These are phyloP conservation scores for Fusarium succisae DNA, from an alignment of 2,329 filamentous ascomycete genomes.

Conservation along the genomic window DNA sequence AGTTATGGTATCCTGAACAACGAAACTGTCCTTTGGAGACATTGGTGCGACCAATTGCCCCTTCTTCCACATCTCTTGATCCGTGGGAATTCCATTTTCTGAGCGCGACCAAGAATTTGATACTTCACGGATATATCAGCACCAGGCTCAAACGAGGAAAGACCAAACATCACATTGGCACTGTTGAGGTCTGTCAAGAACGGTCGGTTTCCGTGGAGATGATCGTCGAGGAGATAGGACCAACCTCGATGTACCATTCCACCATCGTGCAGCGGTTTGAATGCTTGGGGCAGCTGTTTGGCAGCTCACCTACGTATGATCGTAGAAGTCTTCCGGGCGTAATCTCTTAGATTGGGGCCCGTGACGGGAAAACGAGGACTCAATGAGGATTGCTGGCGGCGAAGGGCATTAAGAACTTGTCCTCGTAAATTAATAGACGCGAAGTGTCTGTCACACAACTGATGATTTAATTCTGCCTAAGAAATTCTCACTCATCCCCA, in stretches of 20 bases:
- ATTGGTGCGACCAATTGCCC: not conserved
- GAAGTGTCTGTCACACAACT: not conserved
- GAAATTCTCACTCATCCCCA: not conserved
- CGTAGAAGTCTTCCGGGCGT: not conserved
- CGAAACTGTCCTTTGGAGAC: not conserved
- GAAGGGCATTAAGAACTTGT: not conserved
- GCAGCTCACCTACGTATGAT: not conserved
- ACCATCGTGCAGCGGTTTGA: not conserved
- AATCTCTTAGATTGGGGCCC: not conserved
- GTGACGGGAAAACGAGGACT: not conserved
- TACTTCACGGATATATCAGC: not conserved
- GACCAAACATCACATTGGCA: not conserved
- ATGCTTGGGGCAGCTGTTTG: not conserved
- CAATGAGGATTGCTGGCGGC: not conserved
- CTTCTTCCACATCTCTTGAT: not conserved
- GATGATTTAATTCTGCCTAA: not conserved
- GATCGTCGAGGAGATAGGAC: too few species aligned
- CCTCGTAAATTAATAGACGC: accelerated
- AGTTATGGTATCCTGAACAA: not conserved
- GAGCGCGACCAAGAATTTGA: not conserved
- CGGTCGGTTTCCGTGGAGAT: accelerated
- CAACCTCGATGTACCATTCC: not conserved
- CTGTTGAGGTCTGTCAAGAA: not conserved
- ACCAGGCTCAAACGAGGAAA: not conserved
- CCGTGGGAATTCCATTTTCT: not conserved